Base-by-base conservation (phyloP, 768 basidiomycete species). In the Daedaleopsis nitida region DNA sequence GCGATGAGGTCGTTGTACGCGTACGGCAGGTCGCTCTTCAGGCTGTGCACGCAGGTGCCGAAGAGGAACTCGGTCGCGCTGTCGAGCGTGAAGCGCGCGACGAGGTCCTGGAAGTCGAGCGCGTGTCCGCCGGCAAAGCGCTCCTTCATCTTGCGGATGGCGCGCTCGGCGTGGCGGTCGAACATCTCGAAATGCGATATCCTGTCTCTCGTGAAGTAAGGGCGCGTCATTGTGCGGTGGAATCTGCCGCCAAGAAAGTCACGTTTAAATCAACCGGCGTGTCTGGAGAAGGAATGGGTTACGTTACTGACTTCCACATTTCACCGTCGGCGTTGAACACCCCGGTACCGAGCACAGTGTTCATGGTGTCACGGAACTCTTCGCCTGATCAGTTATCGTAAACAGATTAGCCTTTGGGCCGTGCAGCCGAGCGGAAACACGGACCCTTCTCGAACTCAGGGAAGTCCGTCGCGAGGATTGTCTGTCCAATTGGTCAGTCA, bases 1-100 rank as follows among this genome's bases (percentile, higher is more conserved):
- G n/a, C 42, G 8, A 17, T 21, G 7, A 23, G 39, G 32, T 55
- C 54, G 24, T 55, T 55, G 54, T 55, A 38, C 9, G 54, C 54
- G 24, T 55, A 55, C 16, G 54, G 54, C 12, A 55, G 44, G 43
- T 55, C 54, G 23, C 42, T 71, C 13, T 66, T 59, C 16, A 84
- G 72, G 37, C 75, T 76, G 66, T 80, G 48, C 2, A 83, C 73
- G 38, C 76, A 75, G 39, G 71, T 66, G 6, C 80, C 83, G 56
- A 83, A 83, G 48, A 85, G 70, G 62, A 83, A 85, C 57, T 83
- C 80, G 2, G 83, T 78, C 0, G 85, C 83, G 5, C 82, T 75
- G 68, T 84, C 83, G 39, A 84, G 75, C 0, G 82, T 80, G 61
- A 83, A 81, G 45, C 81, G 77, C 1, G 75, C 75, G 23, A 83